These are phyloP conservation scores for Rhizophagus clarus DNA, from an alignment of 192 early-diverging fungal genomes.

Conservation along the genomic window DNA sequence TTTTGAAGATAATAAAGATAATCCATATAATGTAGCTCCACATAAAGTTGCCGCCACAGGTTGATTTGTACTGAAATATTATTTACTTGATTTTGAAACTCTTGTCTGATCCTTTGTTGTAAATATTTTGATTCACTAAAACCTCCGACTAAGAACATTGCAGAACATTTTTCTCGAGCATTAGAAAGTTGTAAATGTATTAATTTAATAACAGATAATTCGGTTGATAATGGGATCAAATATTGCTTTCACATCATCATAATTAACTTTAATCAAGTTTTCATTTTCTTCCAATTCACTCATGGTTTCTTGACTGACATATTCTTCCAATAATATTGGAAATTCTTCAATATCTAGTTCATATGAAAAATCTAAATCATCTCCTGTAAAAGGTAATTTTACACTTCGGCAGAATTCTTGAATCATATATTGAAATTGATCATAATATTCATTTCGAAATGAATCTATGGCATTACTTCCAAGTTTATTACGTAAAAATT, in stretches of 20 bases:
- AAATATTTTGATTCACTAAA: constrained; percentile 42
- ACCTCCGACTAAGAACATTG: constrained; percentile 45
- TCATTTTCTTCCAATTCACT: constrained; percentile 42
- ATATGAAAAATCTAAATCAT: background rate
- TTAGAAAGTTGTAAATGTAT: constrained; percentile 40
- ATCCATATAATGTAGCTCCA: background rate
- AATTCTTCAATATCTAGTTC: background rate
- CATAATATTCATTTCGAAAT: constrained; percentile 34
- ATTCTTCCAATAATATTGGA: background rate
- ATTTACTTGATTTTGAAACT: constrained; percentile 35
- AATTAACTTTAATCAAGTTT: constrained; percentile 45
- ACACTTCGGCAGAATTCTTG: background rate
- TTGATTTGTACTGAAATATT: constrained; percentile 32
- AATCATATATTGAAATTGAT: background rate
- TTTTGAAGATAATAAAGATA: background rate
- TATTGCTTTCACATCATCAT: constrained; percentile 42
- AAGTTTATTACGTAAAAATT: constrained; percentile 46
- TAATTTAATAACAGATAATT: constrained; percentile 40
- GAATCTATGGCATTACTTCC: constrained; percentile 38
- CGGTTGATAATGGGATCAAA: constrained; percentile 38
- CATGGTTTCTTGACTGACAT: background rate
- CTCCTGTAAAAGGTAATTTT: background rate
- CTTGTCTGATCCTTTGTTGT: constrained; percentile 36
- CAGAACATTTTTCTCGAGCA: constrained; percentile 17
- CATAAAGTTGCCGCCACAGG: constrained; percentile 30